phyloP scores from a whole-genome alignment of 495 filamentous ascomycete genomes.

The Collariella sp. region DNA sequence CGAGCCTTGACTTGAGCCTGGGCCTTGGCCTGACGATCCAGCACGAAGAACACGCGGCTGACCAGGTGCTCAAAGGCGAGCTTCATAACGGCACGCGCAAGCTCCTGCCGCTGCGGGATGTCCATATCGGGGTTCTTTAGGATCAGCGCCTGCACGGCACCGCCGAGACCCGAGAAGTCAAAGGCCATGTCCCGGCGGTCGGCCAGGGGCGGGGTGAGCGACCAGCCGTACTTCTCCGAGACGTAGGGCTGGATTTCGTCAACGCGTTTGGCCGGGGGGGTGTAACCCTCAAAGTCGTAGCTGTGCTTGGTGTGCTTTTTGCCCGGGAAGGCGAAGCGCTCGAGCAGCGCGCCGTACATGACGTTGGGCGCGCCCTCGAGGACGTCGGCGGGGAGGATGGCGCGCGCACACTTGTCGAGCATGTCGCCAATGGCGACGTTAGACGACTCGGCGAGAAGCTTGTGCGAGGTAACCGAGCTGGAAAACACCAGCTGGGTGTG shows the following conservation, averaged over 20 bases:
- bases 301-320: slow-evolving; percentile 15
- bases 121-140: slow-evolving; percentile 19
- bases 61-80: slow-evolving; percentile 85
- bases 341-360: slow-evolving; percentile 72
- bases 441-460: slow-evolving; percentile 55
- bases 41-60: slow-evolving; percentile 57
- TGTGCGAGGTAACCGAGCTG: slow-evolving; percentile 51
- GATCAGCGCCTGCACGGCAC: slow-evolving; percentile 21
- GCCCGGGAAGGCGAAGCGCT: slow-evolving; percentile 67
- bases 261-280: slow-evolving; percentile 42
- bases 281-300: slow-evolving; percentile 46
- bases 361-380: slow-evolving; percentile 39
- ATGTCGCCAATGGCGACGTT: slow-evolving; percentile 80
- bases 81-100: slow-evolving; percentile 67
- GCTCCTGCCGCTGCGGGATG: slow-evolving; percentile 45
- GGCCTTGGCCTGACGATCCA: slow-evolving; percentile 36
- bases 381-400: slow-evolving; percentile 51
- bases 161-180: slow-evolving; percentile 34
- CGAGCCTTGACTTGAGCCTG: too few species aligned
- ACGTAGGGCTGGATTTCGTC: slow-evolving; percentile 40
- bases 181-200: slow-evolving; percentile 24
- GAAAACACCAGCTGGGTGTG: slow-evolving; percentile 83
- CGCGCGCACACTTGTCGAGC: slow-evolving; percentile 76
- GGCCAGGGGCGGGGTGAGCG: slow-evolving; percentile 29
- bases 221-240: slow-evolving; percentile 22